Evolutionary conservation across 768 basidiomycete genomes (phyloP), one percentile per base, ranked within the genome.

Genomic region (Agrocybe praecox): DNA sequence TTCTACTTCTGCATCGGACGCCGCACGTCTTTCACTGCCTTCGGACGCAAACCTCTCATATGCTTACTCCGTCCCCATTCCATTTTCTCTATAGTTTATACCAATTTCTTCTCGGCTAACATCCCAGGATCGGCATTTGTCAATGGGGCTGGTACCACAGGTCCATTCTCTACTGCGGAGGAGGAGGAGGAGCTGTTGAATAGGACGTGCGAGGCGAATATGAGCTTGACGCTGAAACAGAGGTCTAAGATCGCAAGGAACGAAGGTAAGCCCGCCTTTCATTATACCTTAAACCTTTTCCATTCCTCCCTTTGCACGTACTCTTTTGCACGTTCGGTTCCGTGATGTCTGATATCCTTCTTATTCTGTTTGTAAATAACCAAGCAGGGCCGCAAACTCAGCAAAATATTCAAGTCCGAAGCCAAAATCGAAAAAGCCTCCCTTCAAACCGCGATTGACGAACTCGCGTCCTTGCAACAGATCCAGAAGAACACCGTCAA

Each of bases 331-430:
- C 32, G 15, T n/a, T 26, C 26, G 2, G 26, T 9, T 47, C 36
- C 15, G 21, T 17, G 32, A 21, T 46, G 14, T 36, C 48, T 26
- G 32, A 24, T 5, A 22, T 18, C 33, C 22, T 36, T 53, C 19
- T 26, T 33, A 19, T 2, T n/a, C n/a, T n/a, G n/a, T n/a, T n/a
- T n/a, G n/a, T n/a, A n/a, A n/a, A n/a, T 60, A 90, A 88, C 70
- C 49, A 83, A 80, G 61, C 83, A 89, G 46, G 80, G 80, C 7
- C 85, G 81, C 62, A 77, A 74, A 36, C 72, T 92, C 33, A 82
- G 86, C 7, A 92, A 84, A 66, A 80, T 94, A 32, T 83, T 93
- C 63, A 86, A 82, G 69, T 70, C 76, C 1, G 92, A 92, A 69
- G 87, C 80, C 1, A 86, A 85, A 65, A 76, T 81, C 1, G 90